Evolutionary conservation across 176 grass and related monocot species (phyloP).

Genomic region (Stipa capillata): DNA sequence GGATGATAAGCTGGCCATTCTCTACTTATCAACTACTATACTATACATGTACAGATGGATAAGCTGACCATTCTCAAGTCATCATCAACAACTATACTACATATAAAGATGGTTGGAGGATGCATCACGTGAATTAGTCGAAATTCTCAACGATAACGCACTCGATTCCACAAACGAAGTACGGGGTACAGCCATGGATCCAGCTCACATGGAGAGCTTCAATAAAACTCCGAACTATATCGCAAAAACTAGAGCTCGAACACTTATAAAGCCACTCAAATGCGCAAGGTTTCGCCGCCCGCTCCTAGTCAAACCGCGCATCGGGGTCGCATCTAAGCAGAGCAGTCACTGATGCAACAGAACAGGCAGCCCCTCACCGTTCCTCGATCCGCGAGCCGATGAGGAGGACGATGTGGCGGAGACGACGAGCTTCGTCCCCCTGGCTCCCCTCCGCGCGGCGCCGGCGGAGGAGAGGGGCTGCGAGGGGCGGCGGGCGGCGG

Average conservation of each 20-base stretch:
- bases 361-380: conserved; percentile 30
- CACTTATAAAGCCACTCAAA: too few species aligned
- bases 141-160: too few species aligned
- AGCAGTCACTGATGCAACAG: background rate
- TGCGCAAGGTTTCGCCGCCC: background rate
- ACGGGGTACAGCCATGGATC: background rate
- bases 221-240: background rate
- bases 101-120: too few species aligned
- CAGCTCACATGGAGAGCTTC: background rate
- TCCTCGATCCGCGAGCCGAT: conserved; percentile 31
- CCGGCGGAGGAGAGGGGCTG: background rate
- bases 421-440: conserved; percentile 30
- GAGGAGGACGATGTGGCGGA: background rate
- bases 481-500: background rate
- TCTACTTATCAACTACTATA: background rate
- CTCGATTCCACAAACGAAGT: too few species aligned
- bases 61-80: background rate
- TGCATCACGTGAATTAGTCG: background rate
- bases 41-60: background rate
- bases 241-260: background rate
- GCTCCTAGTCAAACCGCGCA: conserved; percentile 14
- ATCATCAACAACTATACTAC: background rate
- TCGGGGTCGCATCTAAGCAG: background rate
- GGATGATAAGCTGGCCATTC: background rate
- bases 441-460: background rate